phyloP scores from a whole-genome alignment of 2,329 filamentous ascomycete genomes.

The Epichloe glyceriae region DNA sequence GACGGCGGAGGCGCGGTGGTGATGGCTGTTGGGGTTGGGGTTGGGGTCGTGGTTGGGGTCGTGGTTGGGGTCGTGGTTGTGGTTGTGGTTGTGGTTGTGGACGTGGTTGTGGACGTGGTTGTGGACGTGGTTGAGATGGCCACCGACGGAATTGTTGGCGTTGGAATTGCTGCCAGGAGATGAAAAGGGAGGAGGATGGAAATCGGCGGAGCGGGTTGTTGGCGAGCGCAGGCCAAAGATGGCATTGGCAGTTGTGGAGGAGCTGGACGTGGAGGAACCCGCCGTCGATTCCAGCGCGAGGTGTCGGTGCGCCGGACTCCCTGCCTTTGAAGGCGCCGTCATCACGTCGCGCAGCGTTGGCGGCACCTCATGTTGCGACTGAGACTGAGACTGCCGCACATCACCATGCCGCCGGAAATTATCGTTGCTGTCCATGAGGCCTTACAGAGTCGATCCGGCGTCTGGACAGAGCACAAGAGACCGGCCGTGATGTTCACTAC shows the following conservation, averaged over 20 bases:
- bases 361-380: slow-evolving; percentile 10
- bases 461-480: not conserved
- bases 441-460: not conserved
- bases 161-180: slow-evolving; percentile 18
- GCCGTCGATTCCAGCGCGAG: not conserved
- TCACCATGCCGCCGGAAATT: slow-evolving; percentile 30
- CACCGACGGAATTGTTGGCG: slow-evolving; percentile 16
- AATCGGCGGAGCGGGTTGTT: slow-evolving; percentile 27
- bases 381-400: slow-evolving; percentile 14
- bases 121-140: slow-evolving; percentile 8
- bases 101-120: slow-evolving; percentile 14
- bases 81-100: not conserved
- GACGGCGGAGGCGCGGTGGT: slow-evolving; percentile 16
- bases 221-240: slow-evolving; percentile 38
- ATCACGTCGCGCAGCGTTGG: slow-evolving; percentile 34
- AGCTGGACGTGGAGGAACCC: not conserved
- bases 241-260: slow-evolving; percentile 2
- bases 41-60: slow-evolving; percentile 7
- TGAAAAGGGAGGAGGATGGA: slow-evolving; percentile 19
- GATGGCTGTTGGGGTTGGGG: slow-evolving; percentile 13
- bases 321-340: slow-evolving; percentile 17
- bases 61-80: slow-evolving; percentile 5
- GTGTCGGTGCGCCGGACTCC: slow-evolving; percentile 4
- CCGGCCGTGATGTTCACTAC: not conserved
- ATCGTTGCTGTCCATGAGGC: slow-evolving; percentile 28